Base-by-base conservation (phyloP, 179 eudicot genomes). In the Corrigiola litoralis region DNA sequence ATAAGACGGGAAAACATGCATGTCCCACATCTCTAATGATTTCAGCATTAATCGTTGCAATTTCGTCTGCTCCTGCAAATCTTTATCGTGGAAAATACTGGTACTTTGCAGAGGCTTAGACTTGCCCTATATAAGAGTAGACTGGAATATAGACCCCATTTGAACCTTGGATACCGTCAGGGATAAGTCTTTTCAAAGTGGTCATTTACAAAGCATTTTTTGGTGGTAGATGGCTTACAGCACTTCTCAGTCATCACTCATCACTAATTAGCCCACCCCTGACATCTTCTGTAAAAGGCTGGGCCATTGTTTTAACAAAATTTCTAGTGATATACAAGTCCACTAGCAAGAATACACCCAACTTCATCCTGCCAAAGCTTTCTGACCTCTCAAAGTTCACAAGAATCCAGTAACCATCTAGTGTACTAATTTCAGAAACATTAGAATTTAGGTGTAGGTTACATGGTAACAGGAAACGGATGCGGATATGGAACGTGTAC, bases 141-240 rank as follows among this genome's bases (percentile, higher is more conserved):
- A 21, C 12, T 16, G 5, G 16, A 21, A 20, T 6, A 44, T 10
- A 64, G 58, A 68, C 61, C 46, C 66, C 45, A 68, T 21, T 2
- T 61, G 50, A 68, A 49, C 33, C 47, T 61, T 40, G 53, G 25
- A 54, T 27, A 28, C 16, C 32, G 46, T 63, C 74, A 69, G 74
- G 64, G 74, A 63, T 27, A 40, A 58, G 78, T 74, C 78, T 58
- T 74, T 58, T 74, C 78, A 38, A 54, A 68, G 58, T 62, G 62
- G 62, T 49, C 41, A 56, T 65, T 68, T 48, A 46, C 36, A 25
- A 21, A 53, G 32, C 9, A 20, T 45, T 23, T 46, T 55, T 31
- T 42, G 61, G 66, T 72, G 71, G 17, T 32, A 12, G 38, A 66
- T 52, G 63, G 61, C 61, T 61, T 60, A 62, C 72, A 53, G 33